Evolutionary conservation across 345 rosid genomes (phyloP).

Genomic region (Bretschneidera sinensis): DNA sequence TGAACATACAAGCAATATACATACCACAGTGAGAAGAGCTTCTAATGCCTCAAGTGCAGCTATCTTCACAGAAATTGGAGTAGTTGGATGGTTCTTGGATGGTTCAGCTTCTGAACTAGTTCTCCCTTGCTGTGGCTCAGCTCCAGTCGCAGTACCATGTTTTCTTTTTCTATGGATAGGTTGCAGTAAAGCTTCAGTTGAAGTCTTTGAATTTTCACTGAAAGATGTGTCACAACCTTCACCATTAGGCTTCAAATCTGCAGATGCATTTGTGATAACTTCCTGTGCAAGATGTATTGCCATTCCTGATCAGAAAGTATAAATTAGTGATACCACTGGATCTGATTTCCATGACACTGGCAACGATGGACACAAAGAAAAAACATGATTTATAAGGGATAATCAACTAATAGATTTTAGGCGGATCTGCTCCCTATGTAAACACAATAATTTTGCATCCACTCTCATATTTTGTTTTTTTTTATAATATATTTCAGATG

Average conservation of each 20-base stretch:
- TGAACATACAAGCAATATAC: slow-evolving; percentile 12
- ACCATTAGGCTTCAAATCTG: slow-evolving; percentile 42
- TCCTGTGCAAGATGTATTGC: slow-evolving; percentile 64
- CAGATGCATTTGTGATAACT: slow-evolving; percentile 43
- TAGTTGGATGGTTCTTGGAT: slow-evolving; percentile 20
- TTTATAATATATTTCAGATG: too few species aligned
- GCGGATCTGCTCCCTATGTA: too few species aligned
- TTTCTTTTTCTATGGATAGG: slow-evolving; percentile 60
- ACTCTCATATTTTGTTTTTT: too few species aligned
- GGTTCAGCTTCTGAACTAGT: slow-evolving; percentile 35
- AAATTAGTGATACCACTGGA: slow-evolving; percentile 7
- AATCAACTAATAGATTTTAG: too few species aligned
- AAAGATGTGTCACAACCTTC: slow-evolving; percentile 26
- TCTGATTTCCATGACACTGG: background rate
- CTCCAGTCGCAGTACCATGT: slow-evolving; percentile 27
- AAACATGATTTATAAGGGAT: background rate
- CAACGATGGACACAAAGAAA: too few species aligned
- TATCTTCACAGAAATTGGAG: slow-evolving; percentile 51
- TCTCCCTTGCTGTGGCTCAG: slow-evolving; percentile 34
- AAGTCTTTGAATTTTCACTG: slow-evolving; percentile 23
- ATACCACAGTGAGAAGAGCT: slow-evolving; percentile 74
- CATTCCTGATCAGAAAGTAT: slow-evolving; percentile 47
- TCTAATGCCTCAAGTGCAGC: slow-evolving; percentile 77
- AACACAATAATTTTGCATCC: too few species aligned
- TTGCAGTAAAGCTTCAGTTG: slow-evolving; percentile 25